Evolutionary conservation across 441 rosid genomes (phyloP).

Genomic region (Brassica hybrid): DNA sequence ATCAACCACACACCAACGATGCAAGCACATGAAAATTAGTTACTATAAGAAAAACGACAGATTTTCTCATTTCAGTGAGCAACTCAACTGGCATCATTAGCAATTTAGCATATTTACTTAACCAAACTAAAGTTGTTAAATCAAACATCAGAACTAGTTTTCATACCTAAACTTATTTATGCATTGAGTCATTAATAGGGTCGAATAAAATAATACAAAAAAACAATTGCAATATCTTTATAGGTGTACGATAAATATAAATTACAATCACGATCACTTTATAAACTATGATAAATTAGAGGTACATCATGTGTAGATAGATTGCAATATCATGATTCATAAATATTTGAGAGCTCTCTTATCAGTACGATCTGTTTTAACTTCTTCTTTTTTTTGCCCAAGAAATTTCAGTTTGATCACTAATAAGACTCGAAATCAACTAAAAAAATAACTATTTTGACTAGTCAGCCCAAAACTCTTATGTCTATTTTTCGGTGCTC

Average conservation of each 20-base stretch:
- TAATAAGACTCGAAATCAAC: constrained; percentile 30
- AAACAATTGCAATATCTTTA: background rate
- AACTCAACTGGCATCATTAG: background rate
- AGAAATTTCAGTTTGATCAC: constrained; percentile 35
- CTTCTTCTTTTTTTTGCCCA: constrained; percentile 35
- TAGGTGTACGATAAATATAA: background rate
- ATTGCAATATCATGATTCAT: too few relatives aligned
- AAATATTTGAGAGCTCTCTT: constrained; percentile 31
- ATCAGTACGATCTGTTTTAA: constrained; percentile 39
- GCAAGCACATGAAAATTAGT: background rate
- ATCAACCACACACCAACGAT: background rate
- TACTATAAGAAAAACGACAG: background rate
- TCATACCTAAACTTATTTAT: too few relatives aligned
- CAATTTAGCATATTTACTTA: background rate
- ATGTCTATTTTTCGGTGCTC: constrained; percentile 22
- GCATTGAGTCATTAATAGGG: background rate
- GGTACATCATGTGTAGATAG: too few relatives aligned
- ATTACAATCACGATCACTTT: too few relatives aligned
- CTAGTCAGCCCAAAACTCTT: constrained; percentile 38
- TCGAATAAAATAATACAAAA: background rate
- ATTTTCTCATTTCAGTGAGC: background rate
- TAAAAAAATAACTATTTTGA: constrained; percentile 32
- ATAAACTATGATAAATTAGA: constrained; percentile 3
- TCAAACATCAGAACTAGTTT: background rate
- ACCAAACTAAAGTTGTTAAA: background rate